These are phyloP conservation scores for Hypocrella siamensis DNA, from an alignment of 2,329 filamentous ascomycete genomes.

Conservation along the genomic window DNA sequence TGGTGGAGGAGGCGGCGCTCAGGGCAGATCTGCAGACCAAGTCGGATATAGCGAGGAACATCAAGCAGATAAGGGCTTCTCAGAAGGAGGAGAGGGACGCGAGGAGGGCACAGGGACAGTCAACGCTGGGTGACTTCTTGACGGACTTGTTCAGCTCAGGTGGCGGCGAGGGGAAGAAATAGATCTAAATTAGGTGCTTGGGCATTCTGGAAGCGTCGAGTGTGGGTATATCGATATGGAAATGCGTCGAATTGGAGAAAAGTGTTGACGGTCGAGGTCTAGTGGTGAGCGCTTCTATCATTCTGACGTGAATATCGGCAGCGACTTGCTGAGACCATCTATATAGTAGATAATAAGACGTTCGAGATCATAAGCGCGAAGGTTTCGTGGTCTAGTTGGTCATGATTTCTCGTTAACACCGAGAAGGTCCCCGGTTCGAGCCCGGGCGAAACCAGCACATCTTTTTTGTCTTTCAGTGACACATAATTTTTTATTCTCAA, in stretches of 20 bases:
- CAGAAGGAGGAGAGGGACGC: conserved; percentile 40
- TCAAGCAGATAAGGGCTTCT: conserved; percentile 38
- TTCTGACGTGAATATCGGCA: no score
- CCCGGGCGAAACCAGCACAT: conserved; percentile 22
- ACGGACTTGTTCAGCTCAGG: conserved; percentile 13
- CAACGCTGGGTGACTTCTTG: conserved; percentile 15
- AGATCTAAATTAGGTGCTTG: not conserved
- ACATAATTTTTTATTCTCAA: conserved; percentile 3
- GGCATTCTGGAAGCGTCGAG: not conserved
- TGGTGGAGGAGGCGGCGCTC: conserved; percentile 47
- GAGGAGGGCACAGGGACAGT: conserved; percentile 17
- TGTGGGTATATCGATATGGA: not conserved
- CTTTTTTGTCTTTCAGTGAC: conserved; percentile 8
- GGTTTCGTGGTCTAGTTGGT: conserved; percentile 25
- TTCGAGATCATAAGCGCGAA: no score
- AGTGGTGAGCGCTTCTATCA: no score
- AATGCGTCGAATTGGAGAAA: not conserved
- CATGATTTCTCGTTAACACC: conserved; percentile 24
- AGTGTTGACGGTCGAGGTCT: no score
- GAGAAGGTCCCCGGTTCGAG: conserved; percentile 24
- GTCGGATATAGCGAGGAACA: conserved; percentile 38
- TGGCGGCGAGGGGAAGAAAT: conserved; percentile 7
- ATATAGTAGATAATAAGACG: no score
- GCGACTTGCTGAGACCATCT: no score
- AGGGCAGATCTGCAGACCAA: conserved; percentile 46